phyloP scores from a whole-genome alignment of 768 basidiomycete genomes.

The Coprinopsis sp. region DNA sequence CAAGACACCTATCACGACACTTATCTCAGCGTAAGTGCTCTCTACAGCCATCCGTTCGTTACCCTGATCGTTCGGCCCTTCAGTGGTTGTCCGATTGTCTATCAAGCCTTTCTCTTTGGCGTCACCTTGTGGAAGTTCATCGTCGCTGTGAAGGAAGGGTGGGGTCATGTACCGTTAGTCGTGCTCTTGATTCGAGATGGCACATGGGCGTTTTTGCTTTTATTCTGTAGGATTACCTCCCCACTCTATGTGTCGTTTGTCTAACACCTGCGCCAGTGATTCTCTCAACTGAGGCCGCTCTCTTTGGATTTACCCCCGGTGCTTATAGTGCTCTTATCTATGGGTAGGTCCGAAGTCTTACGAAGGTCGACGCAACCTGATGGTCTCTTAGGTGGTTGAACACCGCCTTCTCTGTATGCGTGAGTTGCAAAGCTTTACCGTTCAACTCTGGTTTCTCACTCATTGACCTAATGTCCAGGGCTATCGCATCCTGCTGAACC shows the following conservation, averaged over 20 bases:
- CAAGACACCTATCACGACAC: conserved; percentile 17
- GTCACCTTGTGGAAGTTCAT: conserved; percentile 35
- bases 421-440: too few relatives aligned
- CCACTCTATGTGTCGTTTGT: neutral
- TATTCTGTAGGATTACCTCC: conserved; percentile 29
- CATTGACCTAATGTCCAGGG: neutral
- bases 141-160: conserved; percentile 28
- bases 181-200: conserved; percentile 40
- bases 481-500: conserved; percentile 6
- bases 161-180: conserved; percentile 38
- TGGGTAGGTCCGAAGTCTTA: neutral
- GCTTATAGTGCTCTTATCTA: conserved; percentile 5
- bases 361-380: too few relatives aligned
- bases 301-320: conserved; percentile 4
- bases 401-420: conserved; percentile 4
- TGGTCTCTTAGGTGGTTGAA: conserved; percentile 4
- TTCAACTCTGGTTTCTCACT: too few relatives aligned
- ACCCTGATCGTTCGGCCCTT: neutral
- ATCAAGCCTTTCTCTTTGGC: conserved; percentile 35
- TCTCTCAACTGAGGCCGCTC: neutral
- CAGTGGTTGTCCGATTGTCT: conserved; percentile 19
- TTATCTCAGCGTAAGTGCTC: conserved; percentile 28
- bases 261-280: neutral
- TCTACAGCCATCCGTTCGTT: neutral
- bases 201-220: conserved; percentile 35